Evolutionary conservation across 306 rosid species (phyloP).

Genomic region (Vachellia collinsii): DNA sequence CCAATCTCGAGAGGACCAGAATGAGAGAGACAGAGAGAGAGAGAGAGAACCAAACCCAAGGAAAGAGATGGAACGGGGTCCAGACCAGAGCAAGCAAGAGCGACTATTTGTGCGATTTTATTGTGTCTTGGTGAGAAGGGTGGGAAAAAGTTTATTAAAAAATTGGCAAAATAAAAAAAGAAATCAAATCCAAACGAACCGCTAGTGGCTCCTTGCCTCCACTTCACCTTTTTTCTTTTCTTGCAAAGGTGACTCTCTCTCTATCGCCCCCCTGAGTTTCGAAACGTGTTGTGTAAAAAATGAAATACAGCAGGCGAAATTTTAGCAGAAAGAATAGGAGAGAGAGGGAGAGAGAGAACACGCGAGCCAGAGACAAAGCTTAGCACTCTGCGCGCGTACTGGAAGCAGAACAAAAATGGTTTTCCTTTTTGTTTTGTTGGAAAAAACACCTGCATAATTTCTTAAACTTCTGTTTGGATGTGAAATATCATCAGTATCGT

Average conservation of each 20-base stretch:
- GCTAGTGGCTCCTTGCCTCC: conserved; percentile 3
- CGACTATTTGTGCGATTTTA: conserved; percentile 39
- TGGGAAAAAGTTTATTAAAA: conserved; percentile 30
- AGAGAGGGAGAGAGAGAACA: neutral
- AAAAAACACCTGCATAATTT: neutral
- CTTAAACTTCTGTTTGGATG: neutral
- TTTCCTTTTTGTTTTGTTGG: neutral
- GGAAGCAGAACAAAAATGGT: neutral
- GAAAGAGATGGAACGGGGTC: conserved; percentile 39
- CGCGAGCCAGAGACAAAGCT: neutral
- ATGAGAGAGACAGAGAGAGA: conserved; percentile 26
- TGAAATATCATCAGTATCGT: neutral
- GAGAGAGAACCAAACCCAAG: conserved; percentile 31
- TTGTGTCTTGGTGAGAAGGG: conserved; percentile 32
- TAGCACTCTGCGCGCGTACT: neutral
- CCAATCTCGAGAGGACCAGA: conserved; percentile 65
- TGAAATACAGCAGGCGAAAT: neutral
- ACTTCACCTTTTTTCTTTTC: neutral
- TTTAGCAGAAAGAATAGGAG: neutral
- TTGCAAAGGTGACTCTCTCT: neutral
- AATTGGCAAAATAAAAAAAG: neutral
- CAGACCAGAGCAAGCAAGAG: conserved; percentile 16
- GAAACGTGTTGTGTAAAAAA: neutral
- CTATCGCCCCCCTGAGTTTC: neutral
- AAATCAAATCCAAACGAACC: neutral